Evolutionary conservation across 202 grass and related monocot genomes (phyloP).

Genomic region (Musa balbisiana): DNA sequence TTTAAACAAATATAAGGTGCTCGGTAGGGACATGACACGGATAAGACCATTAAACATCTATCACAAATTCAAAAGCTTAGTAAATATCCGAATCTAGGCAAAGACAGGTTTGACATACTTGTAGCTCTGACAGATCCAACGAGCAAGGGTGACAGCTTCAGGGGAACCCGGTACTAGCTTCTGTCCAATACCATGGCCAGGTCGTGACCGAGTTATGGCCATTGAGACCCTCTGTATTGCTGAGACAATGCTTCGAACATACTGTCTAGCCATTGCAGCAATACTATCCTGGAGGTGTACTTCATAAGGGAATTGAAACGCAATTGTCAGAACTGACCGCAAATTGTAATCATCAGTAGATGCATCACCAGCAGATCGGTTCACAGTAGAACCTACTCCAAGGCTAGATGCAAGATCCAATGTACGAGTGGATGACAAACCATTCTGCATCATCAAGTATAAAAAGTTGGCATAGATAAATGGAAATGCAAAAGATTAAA

Average conservation of each 20-base stretch:
- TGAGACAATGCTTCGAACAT: conserved; percentile 80
- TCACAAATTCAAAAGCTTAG: not conserved
- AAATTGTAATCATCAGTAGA: conserved; percentile 42
- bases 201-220: conserved; percentile 61
- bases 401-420: conserved; percentile 87
- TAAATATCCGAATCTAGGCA: not conserved
- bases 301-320: conserved; percentile 96
- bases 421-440: conserved; percentile 52
- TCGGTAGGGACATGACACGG: not conserved
- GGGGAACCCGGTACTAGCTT: conserved; percentile 60
- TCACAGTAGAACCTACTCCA: conserved; percentile 52
- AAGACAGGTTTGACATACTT: conserved; percentile 37
- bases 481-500: not conserved
- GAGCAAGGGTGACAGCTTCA: conserved; percentile 65
- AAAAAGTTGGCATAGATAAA: conserved; percentile 18
- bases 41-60: not conserved
- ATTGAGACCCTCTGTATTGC: conserved; percentile 89
- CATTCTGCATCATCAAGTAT: conserved; percentile 40
- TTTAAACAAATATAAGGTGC: not conserved
- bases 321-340: conserved; percentile 84
- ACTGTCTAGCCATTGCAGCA: conserved; percentile 74
- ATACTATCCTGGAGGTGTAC: conserved; percentile 78
- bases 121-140: conserved; percentile 87
- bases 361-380: conserved; percentile 35
- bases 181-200: conserved; percentile 37